Conservation (phyloP, 2,329 filamentous ascomycete genomes). For the Dendrostoma leiphaemia region DNA sequence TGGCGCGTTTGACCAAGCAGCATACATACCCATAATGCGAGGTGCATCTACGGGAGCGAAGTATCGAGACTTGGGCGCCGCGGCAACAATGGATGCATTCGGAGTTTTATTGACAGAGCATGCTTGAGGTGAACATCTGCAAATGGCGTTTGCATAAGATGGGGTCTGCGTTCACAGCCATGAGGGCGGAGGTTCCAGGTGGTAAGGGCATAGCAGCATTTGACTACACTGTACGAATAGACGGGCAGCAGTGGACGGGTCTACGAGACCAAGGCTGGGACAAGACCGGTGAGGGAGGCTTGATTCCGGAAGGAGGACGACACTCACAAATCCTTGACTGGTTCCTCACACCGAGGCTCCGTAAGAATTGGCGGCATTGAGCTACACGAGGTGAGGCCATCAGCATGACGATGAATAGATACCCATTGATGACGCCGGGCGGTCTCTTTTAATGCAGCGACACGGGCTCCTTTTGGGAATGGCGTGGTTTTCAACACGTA, state of each 20-base stretch:
- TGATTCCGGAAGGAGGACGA: too few species aligned
- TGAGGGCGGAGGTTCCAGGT: background rate
- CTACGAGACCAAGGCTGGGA: too few species aligned
- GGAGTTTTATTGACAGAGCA: background rate
- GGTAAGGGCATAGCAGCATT: background rate
- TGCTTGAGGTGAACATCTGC: background rate
- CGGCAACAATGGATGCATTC: background rate
- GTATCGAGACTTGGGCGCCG: too few species aligned
- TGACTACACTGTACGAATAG: background rate
- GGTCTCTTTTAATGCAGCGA: background rate
- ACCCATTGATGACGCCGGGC: background rate
- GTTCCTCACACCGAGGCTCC: too few species aligned
- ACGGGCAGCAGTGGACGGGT: background rate
- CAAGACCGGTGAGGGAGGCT: too few species aligned
- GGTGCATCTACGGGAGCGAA: too few species aligned
- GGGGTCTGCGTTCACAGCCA: background rate
- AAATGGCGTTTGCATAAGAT: constrained; percentile 6
- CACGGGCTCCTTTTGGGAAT: background rate
- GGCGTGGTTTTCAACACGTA: too few species aligned
- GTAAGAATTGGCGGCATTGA: background rate
- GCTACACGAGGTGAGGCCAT: background rate
- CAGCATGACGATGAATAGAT: constrained; percentile 2
- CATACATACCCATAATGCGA: background rate
- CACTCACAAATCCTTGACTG: too few species aligned
- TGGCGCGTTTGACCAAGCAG: background rate